Evolutionary conservation across 371 early-diverging fungal genomes (phyloP).

Genomic region (Circinella umbellata): DNA sequence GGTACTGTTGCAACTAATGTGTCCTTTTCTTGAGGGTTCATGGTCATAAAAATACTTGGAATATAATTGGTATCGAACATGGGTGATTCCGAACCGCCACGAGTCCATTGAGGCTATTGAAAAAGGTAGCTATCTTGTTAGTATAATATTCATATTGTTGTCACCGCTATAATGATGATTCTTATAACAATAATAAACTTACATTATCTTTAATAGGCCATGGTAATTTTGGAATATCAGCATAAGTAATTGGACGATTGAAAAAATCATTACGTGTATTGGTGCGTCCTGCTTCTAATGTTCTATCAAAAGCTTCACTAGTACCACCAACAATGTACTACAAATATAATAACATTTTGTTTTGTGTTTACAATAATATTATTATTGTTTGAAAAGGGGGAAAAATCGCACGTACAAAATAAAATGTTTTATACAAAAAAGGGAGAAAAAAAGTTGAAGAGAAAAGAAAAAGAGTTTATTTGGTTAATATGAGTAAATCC

Average conservation of each 20-base stretch:
- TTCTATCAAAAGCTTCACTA: constrained; percentile 52
- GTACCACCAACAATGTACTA: constrained; percentile 53
- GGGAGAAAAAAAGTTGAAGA: too few species aligned
- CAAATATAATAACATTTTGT: too few species aligned
- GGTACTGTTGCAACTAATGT: constrained; percentile 41
- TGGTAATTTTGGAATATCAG: constrained; percentile 58
- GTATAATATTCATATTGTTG: neutral
- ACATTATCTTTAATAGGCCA: constrained; percentile 49
- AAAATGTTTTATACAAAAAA: too few species aligned
- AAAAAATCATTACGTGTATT: constrained; percentile 56
- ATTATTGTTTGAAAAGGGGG: too few species aligned
- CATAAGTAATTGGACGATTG: constrained; percentile 55
- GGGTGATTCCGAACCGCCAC: constrained; percentile 40
- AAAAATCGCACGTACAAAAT: too few species aligned
- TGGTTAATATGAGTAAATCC: too few species aligned
- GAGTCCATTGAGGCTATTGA: constrained; percentile 46
- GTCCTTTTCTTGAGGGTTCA: constrained; percentile 30
- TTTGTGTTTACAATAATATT: too few species aligned
- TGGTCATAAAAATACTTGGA: constrained; percentile 54
- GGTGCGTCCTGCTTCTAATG: constrained; percentile 34
- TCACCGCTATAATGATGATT: too few species aligned
- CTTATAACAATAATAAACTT: constrained; percentile 8
- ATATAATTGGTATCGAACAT: constrained; percentile 62
- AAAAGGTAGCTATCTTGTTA: neutral
- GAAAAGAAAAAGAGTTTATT: too few species aligned